A percentile compares a stretch with the other conserved stretches of the same genome.
These are phyloP conservation scores for Boehmeria nivea DNA, from an alignment of 306 rosid species.

Conservation along the genomic window DNA sequence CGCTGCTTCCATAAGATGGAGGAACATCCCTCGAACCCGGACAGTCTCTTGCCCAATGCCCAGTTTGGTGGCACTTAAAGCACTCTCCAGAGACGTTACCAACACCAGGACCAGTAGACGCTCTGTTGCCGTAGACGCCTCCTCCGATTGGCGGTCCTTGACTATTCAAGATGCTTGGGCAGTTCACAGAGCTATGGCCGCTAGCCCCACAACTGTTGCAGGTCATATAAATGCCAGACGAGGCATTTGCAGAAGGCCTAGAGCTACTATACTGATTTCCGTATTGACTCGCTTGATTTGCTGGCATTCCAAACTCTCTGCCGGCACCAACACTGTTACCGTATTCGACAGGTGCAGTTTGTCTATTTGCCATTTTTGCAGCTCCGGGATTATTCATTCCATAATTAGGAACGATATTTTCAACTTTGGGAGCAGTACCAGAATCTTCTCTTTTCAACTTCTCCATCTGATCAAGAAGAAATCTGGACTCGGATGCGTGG, in stretches of 20 bases:
- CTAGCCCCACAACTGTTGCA: conserved; percentile 68
- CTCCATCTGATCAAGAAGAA: conserved; percentile 51
- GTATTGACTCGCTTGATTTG: conserved; percentile 40
- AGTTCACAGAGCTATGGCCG: conserved; percentile 62
- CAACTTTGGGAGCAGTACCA: conserved; percentile 24
- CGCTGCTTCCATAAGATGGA: conserved; percentile 51
- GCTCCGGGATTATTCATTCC: conserved; percentile 15
- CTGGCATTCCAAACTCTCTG: conserved; percentile 45
- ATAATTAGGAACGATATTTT: conserved; percentile 28
- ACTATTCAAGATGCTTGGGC: conserved; percentile 45
- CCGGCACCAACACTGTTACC: conserved; percentile 33
- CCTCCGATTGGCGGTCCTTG: conserved; percentile 42
- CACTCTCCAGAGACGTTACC: conserved; percentile 47
- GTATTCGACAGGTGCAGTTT: too few species aligned
- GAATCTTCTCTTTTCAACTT: conserved; percentile 37
- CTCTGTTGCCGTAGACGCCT: conserved; percentile 34
- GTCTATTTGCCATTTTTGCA: conserved; percentile 37
- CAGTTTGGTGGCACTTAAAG: conserved; percentile 73
- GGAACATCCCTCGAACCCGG: conserved; percentile 43
- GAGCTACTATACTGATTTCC: conserved; percentile 48
- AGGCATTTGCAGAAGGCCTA: conserved; percentile 23
- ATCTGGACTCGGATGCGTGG: conserved; percentile 39
- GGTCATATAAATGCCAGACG: conserved; percentile 28
- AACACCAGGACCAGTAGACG: conserved; percentile 33
- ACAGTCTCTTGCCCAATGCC: conserved; percentile 86